Evolutionary conservation across 2,329 filamentous ascomycete genomes (phyloP), one percentile per base, ranked within the genome.

Genomic region (Colletotrichum sp.): DNA sequence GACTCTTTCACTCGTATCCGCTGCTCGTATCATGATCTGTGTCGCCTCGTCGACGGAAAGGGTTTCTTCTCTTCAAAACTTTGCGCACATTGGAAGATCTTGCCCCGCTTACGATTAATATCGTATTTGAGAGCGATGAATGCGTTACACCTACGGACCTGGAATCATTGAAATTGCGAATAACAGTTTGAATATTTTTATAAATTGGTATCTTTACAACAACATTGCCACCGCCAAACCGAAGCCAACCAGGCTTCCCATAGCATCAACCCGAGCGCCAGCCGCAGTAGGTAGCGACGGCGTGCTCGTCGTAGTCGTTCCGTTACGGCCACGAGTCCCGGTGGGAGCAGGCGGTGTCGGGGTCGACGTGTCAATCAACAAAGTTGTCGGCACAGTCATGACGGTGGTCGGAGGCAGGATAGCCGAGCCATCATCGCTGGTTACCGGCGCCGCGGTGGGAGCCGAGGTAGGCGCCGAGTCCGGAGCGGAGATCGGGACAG

Each of bases 301-400:
- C 21, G 49, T 15, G 28, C 44, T 12, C 49, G 74, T 68, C 4
- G 74, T 73, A 4, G 64, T 21, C 5, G 70, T 65, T 8, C 72
- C 72, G 15, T 73, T 76, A 8, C 70, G 28, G 4, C 49, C 26
- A 13, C 72, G 30, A 4, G 63, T 10, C 2, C 64, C 70, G 3
- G 70, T 76, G 6, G 57, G 44, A 2, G 60, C 64, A 7, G 74
- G 74, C 6, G 57, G 70, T 7, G 70, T 73, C 9, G 74, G 74
- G 44, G 70, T 73, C 8, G 74, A 59, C 4, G 74, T n/a, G 16
- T 76, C 74, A 2, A 76, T 57, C 34, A 76, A 8, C 34, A 76
- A 9, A 13, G 74, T 76, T 4, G 57, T 60, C 13, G 70, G 74
- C 32, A 76, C 67, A 10, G 39, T 73, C 16, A 76, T 16, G 7